A percentile compares a stretch with the other conserved stretches of the same genome.
Conservation (phyloP, 2,329 filamentous ascomycete species). For the Hypoxylon sp. region DNA sequence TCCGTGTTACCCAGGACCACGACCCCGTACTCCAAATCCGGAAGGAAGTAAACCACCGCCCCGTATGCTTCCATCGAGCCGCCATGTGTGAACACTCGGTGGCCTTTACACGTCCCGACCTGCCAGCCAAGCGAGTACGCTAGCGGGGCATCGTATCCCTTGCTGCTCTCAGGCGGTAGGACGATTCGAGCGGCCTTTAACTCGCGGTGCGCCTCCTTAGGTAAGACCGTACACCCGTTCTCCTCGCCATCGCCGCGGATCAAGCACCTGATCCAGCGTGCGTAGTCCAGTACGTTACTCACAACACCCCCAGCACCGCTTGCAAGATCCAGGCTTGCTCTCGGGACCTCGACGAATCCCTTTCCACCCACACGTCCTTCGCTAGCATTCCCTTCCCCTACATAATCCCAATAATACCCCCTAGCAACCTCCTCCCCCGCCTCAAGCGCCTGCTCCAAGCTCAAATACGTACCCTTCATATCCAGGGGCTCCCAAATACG, state of each 20-base stretch:
- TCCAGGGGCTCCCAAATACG: constrained; percentile 60
- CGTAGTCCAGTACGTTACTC: constrained; percentile 64
- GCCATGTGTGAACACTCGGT: constrained; percentile 58
- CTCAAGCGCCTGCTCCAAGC: constrained; percentile 50
- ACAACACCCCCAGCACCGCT: constrained; percentile 60
- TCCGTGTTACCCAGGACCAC: constrained; percentile 61
- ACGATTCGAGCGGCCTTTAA: constrained; percentile 54
- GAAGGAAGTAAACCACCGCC: constrained; percentile 60
- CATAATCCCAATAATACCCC: constrained; percentile 58
- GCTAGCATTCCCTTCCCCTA: not conserved
- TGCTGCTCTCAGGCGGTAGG: constrained; percentile 25
- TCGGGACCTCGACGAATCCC: constrained; percentile 48
- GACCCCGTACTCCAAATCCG: constrained; percentile 58
- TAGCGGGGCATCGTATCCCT: constrained; percentile 51
- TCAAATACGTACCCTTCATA: constrained; percentile 59
- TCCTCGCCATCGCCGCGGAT: constrained; percentile 53
- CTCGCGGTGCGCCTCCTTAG: constrained; percentile 51
- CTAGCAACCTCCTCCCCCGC: constrained; percentile 55
- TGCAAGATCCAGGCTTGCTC: constrained; percentile 48
- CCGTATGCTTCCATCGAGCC: constrained; percentile 62
- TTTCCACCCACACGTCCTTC: constrained; percentile 1
- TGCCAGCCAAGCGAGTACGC: constrained; percentile 60
- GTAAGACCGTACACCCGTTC: constrained; percentile 50
- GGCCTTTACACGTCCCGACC: constrained; percentile 57
- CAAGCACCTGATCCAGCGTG: constrained; percentile 64